Conservation (phyloP, 306 rosid species). For the Clitoria ternatea region DNA sequence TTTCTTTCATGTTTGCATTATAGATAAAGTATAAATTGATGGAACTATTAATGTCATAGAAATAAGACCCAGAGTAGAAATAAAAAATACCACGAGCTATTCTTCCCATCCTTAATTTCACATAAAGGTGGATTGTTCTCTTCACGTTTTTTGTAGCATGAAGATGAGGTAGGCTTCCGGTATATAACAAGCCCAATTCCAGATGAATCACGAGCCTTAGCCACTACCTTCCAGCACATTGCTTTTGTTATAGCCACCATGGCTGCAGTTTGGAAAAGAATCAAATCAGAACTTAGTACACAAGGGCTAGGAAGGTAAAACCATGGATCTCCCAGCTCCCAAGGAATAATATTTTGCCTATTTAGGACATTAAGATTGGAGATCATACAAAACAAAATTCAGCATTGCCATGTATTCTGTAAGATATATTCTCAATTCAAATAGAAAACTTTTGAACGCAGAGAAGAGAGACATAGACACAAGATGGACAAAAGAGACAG, state of each 20-base stretch:
- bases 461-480: background rate
- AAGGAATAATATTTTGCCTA: background rate
- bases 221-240: slow-evolving; percentile 83
- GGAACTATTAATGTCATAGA: background rate
- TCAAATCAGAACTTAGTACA: too few relatives aligned
- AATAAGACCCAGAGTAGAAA: background rate
- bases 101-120: slow-evolving; percentile 45
- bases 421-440: background rate
- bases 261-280: slow-evolving; percentile 43
- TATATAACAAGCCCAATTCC: slow-evolving; percentile 92
- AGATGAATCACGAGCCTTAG: slow-evolving; percentile 58
- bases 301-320: background rate
- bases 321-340: background rate
- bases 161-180: slow-evolving; percentile 75
- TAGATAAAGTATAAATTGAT: slow-evolving; percentile 1
- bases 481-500: background rate
- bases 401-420: background rate
- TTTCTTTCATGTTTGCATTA: background rate
- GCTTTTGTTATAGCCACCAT: slow-evolving; percentile 64
- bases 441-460: background rate
- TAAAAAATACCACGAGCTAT: slow-evolving; percentile 69
- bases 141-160: slow-evolving; percentile 58
- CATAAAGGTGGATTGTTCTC: slow-evolving; percentile 63
- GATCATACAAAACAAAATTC: background rate
- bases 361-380: background rate